Conservation (phyloP, 345 rosid species). For the Hypericum perforatum region DNA sequence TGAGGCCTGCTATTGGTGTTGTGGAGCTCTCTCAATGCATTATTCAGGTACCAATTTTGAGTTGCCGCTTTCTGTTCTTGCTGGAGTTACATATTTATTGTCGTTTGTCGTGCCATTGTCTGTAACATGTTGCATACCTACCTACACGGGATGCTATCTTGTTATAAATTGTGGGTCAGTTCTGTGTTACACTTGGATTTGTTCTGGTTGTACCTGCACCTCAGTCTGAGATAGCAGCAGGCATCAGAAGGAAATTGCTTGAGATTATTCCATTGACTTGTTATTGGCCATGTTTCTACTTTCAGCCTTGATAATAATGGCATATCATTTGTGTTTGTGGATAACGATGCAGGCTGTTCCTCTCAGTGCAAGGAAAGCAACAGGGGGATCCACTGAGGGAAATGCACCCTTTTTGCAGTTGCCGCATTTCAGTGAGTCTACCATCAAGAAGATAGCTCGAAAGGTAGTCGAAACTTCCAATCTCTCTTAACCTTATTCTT, state of each 20-base stretch:
- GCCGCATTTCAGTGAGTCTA: constrained; percentile 77
- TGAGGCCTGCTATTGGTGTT: constrained; percentile 94
- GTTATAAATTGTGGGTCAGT: no score
- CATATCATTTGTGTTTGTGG: no score
- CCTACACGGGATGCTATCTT: no score
- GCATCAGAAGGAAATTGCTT: no score
- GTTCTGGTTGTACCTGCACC: no score
- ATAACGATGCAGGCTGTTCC: constrained; percentile 69
- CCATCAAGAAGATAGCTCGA: constrained; percentile 79
- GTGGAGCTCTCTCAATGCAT: constrained; percentile 93
- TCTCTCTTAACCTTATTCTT: neutral
- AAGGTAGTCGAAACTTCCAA: constrained; percentile 38
- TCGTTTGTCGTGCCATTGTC: neutral
- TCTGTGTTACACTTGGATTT: no score
- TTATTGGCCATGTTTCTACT: no score
- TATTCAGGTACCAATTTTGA: constrained; percentile 55
- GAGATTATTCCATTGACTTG: no score
- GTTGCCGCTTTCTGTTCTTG: neutral
- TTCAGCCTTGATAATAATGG: no score
- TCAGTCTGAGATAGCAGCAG: no score
- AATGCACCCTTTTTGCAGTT: constrained; percentile 90
- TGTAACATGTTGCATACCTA: no score
- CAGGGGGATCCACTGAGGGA: constrained; percentile 88
- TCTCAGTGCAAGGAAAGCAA: constrained; percentile 82
- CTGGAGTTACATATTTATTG: neutral